Conservation (phyloP, 441 rosid genomes). For the Metrosideros polymorpha region DNA sequence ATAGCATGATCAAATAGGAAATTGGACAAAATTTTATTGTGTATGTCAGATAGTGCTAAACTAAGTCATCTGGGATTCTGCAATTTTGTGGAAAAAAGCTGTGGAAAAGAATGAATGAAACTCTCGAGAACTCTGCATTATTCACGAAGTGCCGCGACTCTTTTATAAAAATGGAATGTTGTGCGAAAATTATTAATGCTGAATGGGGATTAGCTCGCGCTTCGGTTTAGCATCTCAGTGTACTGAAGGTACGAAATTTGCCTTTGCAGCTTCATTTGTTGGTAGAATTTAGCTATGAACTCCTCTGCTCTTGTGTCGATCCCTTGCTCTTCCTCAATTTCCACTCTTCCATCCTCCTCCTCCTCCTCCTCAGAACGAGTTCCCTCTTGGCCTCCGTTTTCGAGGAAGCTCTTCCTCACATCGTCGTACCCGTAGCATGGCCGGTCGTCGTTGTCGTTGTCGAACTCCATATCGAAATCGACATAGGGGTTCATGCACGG, state of each 20-base stretch:
- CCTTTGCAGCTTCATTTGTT: conserved; percentile 70
- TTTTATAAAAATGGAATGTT: not conserved
- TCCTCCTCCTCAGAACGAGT: not conserved
- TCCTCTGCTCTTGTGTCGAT: conserved; percentile 77
- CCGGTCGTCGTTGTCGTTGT: conserved; percentile 4
- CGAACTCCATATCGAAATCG: conserved; percentile 51
- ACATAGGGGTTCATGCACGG: conserved; percentile 59
- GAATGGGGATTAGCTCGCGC: conserved; percentile 1
- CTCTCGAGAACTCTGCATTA: not conserved
- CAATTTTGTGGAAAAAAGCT: not conserved
- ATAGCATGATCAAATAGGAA: too few species aligned
- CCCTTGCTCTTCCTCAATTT: conserved; percentile 37
- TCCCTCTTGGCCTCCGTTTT: conserved; percentile 4
- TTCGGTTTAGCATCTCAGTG: conserved; percentile 19
- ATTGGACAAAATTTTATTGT: too few species aligned
- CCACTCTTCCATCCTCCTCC: conserved; percentile 2
- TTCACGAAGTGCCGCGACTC: not conserved
- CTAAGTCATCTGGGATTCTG: not conserved
- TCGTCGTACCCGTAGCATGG: conserved; percentile 8
- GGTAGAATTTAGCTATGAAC: conserved; percentile 67
- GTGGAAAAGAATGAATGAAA: not conserved
- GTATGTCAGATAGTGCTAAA: too few species aligned
- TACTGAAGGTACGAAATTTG: conserved; percentile 54
- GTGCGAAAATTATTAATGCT: not conserved
- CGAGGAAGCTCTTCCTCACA: conserved; percentile 18